These are phyloP conservation scores for Fusarium sororula DNA, from an alignment of 2,329 filamentous ascomycete genomes.

Conservation along the genomic window DNA sequence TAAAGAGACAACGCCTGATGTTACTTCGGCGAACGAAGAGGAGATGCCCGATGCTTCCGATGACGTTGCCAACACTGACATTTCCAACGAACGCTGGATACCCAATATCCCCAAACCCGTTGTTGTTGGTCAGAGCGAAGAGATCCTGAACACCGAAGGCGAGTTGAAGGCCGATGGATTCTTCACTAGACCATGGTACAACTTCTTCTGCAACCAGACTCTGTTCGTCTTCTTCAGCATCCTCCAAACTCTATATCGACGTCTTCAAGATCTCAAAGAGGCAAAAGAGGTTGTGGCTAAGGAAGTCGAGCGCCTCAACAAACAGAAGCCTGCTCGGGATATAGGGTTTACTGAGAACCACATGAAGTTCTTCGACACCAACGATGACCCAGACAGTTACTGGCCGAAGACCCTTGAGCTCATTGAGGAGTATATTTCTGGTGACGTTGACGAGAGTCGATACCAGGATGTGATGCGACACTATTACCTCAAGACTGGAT, in stretches of 20 bases:
- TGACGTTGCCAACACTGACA: constrained; percentile 67
- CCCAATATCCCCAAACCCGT: constrained; percentile 67
- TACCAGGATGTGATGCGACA: constrained; percentile 92
- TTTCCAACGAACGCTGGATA: constrained; percentile 72
- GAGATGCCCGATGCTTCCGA: constrained; percentile 72
- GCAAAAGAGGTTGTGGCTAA: constrained; percentile 77
- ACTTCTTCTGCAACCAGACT: constrained; percentile 89
- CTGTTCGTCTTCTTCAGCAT: constrained; percentile 96
- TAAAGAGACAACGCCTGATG: constrained; percentile 89
- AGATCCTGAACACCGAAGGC: constrained; percentile 64
- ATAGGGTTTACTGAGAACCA: constrained; percentile 84
- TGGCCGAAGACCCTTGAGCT: constrained; percentile 87
- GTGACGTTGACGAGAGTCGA: constrained; percentile 81
- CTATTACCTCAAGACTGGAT: constrained; percentile 90
- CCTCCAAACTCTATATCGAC: constrained; percentile 89
- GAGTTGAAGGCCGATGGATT: constrained; percentile 80
- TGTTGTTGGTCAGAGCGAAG: constrained; percentile 62
- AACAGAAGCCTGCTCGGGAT: constrained; percentile 81
- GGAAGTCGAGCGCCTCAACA: constrained; percentile 77
- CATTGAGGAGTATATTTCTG: constrained; percentile 85
- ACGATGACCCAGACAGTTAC: constrained; percentile 71
- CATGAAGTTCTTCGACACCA: constrained; percentile 77
- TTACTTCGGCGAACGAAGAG: constrained; percentile 79
- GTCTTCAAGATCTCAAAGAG: constrained; percentile 84
- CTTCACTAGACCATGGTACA: constrained; percentile 83